Evolutionary conservation across 106 monocot species (phyloP), one percentile per base, ranked within the genome.

Genomic region (Ottelia alismoides): DNA sequence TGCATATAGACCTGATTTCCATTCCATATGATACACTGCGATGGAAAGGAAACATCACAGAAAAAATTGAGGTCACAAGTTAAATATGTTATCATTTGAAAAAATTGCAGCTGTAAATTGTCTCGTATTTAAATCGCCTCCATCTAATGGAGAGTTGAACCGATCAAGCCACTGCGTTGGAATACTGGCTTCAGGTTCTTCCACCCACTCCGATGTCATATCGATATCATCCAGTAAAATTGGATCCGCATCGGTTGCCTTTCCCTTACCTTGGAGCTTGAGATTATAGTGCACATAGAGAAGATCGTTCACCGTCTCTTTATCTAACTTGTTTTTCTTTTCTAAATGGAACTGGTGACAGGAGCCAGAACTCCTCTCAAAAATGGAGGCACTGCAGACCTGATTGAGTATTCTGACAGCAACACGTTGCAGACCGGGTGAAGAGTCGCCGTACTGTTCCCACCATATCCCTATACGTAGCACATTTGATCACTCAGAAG

Each of bases 361-460:
- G n/a, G 72, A 20, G 47, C 62, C 71, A 75, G 78, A 81, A 55
- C 74, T 78, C 24, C 73, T 70, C 49, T 94, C 80, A 25, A 78
- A 71, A 24, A 68, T 69, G 11, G 56, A 63, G 3, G 75, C 57
- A 53, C 93, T 93, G 70, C 93, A 94, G 9, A 94, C 93, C 50
- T 94, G 87, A 51, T 83, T 88, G 0, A 84, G 52, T 70, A 94
- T 78, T 61, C 88, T 66, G 27, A 87, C 88, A 17, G 93, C 93
- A 52, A 84, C 80, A 3, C 70, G 69, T 50, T 88, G 87, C 51
- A 94, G 53, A 1, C 84, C 75, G 0, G 83, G 83, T 27, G 93
- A 75, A 28, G 93, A 88, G 70, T 94, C 93, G 29, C 93, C 87
- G 27, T 94, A 94, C 58, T 88, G 78, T 68, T 94, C 93, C 93